Evolutionary conservation across 163 green algal species (phyloP), one percentile per base, ranked within the genome.

Genomic region (Prototheca wickerhamii): DNA sequence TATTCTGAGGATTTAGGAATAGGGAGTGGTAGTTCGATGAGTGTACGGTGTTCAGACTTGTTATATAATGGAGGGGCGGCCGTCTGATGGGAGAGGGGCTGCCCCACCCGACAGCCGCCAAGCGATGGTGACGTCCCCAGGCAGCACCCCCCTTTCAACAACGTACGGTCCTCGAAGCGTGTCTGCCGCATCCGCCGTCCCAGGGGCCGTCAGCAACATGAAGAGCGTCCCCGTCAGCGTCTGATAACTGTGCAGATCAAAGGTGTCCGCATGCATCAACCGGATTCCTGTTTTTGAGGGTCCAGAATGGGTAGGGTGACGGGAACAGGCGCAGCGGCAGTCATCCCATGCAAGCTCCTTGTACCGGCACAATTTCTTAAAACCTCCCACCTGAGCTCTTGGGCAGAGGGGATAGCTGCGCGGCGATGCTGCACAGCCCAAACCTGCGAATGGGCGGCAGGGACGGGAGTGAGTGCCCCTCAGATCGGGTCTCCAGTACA

Each of bases 191-290:
- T 89, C 84, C 18, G 77, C 74, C 21, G 82, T 85, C 21, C 79
- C 71, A 1, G 87, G 88, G 59, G 91, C 84, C 10, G 86, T 85
- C 12, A 94, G 69, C 46, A 96, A 56, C 49, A 98, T 81, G 61
- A 98, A 95, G 60, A 95, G 98, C 34, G 84, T 96, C n/a, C 89
- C 92, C 3, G 87, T 95, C 21, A 86, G 72, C 2, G 77, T 87
- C 58, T 89, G 86, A 58, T 96, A 95, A 79, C 87, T 94, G 75
- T 97, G 91, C 65, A 98, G 68, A 69, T 96, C 86, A 73, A 97
- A 98, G 3, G 76, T 95, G 34, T 96, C 90, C 0, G 90, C 85
- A 57, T 95, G 79, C 58, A 98, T 70, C 40, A 94, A 71, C 67
- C 95, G 81, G n/a, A 96, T 95, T 40, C 87, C 87, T 20, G 70